Evolutionary conservation across 441 rosid species (phyloP), one percentile per base, ranked within the genome.

Genomic region (Euphorbia schlechtendalii): DNA sequence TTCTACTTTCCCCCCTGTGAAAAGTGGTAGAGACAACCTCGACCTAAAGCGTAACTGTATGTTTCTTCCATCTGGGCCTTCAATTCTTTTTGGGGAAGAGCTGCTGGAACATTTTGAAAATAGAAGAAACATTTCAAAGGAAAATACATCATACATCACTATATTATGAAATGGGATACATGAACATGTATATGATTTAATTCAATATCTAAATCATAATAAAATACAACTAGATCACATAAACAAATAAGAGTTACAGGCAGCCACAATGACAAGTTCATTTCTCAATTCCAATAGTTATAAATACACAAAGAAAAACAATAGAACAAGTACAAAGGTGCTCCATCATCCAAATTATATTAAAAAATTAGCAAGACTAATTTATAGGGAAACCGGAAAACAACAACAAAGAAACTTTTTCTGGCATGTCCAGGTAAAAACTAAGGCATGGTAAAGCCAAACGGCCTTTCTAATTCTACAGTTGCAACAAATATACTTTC

Each of bases 1-100:
- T 75, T 95, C 99, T 25, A 95, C 97, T 78, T 85, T 91, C 51
- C 99, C 99, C 48, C 99, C 99, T 0, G 99, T 95, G 78, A 86
- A 95, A 68, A 95, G 90, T 9, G 98, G 99, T 73, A 91, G 99
- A 61, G 98, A 86, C 78, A 91, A 67, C 81, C 92, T 87, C 57
- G 98, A 85, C 77, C 82, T 85, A 71, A 95, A 91, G 70, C 78
- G 84, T 65, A 92, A 72, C 80, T 81, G 90, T 67, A 95, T 73
- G 62, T 81, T 89, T 57, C 84, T 65, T 59, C 98, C 97, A 84
- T 81, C 89, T 0, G 88, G 91, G 69, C 95, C 98, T 82, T 92
- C 98, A 67, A 92, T 82, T 71, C 84, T 83, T 74, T 80, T 92
- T 3, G 98, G 99, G 13, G 98, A 88, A 72, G 91, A 81, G 65